Evolutionary conservation across 164 flowering plant species (phyloP).

Genomic region (Vitis amurensis): DNA sequence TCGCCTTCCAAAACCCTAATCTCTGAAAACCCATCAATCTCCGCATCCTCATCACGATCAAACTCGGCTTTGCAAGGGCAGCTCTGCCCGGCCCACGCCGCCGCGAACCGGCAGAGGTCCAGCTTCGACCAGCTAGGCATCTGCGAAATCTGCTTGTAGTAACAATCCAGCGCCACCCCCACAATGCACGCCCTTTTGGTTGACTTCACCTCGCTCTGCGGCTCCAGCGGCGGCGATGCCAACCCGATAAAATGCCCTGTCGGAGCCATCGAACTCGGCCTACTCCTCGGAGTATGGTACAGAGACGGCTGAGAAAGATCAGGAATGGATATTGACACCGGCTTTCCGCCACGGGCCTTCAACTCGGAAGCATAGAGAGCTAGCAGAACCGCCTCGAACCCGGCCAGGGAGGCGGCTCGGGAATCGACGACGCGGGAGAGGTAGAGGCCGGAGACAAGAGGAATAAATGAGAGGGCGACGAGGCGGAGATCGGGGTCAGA

Average conservation of each 20-base stretch:
- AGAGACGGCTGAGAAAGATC: conserved; percentile 85
- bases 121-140: conserved; percentile 91
- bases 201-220: conserved; percentile 79
- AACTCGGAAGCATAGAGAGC: conserved; percentile 64
- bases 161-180: conserved; percentile 70
- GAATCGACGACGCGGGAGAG: conserved; percentile 56
- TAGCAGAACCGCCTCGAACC: conserved; percentile 87
- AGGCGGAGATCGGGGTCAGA: conserved; percentile 85
- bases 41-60: conserved; percentile 20
- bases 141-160: conserved; percentile 71
- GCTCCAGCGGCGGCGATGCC: conserved; percentile 69
- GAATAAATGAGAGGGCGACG: conserved; percentile 77
- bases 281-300: conserved; percentile 62
- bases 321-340: conserved; percentile 60
- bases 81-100: conserved; percentile 81
- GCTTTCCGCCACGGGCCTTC: conserved; percentile 73
- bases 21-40: no score
- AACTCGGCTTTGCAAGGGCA: conserved; percentile 52
- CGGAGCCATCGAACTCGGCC: conserved; percentile 4
- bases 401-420: conserved; percentile 52
- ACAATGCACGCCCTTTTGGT: conserved; percentile 81
- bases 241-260: conserved; percentile 42
- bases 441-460: conserved; percentile 67
- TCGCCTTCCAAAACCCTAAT: no score
- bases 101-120: conserved; percentile 61